Conservation (phyloP, 2,329 filamentous ascomycete species). For the Aspergillus viridinutans region DNA sequence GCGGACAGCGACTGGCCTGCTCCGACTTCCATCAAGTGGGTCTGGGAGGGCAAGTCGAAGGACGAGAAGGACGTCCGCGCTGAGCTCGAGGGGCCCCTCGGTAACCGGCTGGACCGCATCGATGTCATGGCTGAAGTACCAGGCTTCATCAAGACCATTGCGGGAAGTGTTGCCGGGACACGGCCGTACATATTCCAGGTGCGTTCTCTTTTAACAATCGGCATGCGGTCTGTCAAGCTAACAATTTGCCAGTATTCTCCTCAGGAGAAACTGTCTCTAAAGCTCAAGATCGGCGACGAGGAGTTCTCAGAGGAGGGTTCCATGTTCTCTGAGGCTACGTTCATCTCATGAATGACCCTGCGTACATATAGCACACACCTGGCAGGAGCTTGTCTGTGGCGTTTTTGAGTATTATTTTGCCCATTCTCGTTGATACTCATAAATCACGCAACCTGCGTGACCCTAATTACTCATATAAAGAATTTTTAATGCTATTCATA, state of each 20-base stretch:
- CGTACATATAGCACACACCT: conserved; percentile 28
- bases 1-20: conserved; percentile 82
- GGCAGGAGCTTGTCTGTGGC: conserved; percentile 21
- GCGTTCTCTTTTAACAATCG: conserved; percentile 24
- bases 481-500: conserved; percentile 26
- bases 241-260: conserved; percentile 62
- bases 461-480: conserved; percentile 21
- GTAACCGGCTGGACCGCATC: conserved; percentile 70
- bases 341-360: conserved; percentile 63
- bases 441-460: conserved; percentile 12
- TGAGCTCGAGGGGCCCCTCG: conserved; percentile 64
- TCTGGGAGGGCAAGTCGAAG: conserved; percentile 73
- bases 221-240: conserved; percentile 12
- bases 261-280: conserved; percentile 62
- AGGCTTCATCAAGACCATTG: conserved; percentile 90
- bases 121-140: conserved; percentile 97
- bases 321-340: conserved; percentile 89
- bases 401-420: conserved; percentile 30
- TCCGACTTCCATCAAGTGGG: conserved; percentile 68
- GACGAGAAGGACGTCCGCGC: conserved; percentile 71
- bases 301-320: conserved; percentile 72
- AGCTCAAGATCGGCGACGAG: conserved; percentile 78
- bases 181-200: conserved; percentile 98
- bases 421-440: conserved; percentile 23
- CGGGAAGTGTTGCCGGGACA: conserved; percentile 80